These are phyloP conservation scores for Vinca minor DNA, from an alignment of 257 asterid species.

Conservation along the genomic window DNA sequence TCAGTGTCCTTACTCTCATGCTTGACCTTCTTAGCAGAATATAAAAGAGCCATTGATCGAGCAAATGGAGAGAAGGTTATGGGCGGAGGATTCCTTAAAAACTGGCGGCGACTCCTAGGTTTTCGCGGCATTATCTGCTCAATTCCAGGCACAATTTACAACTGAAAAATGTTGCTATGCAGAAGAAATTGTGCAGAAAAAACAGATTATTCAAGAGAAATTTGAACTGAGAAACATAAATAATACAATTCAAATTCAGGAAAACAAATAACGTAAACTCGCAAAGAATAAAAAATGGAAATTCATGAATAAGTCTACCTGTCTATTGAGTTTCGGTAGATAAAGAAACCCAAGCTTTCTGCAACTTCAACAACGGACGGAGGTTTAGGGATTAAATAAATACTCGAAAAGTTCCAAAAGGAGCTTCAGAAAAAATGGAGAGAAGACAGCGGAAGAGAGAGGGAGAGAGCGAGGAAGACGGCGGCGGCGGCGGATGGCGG, in stretches of 20 bases:
- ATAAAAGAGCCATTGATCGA: slow-evolving; percentile 45
- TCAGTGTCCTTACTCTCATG: slow-evolving; percentile 20
- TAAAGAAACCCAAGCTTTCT: neutral
- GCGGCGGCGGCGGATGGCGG: neutral
- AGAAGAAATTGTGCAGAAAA: neutral
- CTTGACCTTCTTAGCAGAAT: slow-evolving; percentile 30
- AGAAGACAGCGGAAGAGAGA: neutral
- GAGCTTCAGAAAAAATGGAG: neutral
- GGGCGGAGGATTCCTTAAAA: slow-evolving; percentile 26
- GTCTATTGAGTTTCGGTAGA: neutral
- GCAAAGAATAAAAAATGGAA: too few species aligned
- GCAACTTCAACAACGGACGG: neutral
- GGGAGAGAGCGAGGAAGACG: neutral
- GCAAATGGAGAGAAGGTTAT: slow-evolving; percentile 64
- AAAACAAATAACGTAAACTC: neutral
- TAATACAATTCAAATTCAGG: neutral
- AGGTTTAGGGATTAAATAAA: neutral
- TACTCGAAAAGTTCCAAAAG: neutral
- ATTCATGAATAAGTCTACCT: neutral
- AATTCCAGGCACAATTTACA: neutral
- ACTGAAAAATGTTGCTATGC: neutral
- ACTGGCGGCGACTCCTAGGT: slow-evolving; percentile 23
- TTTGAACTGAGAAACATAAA: neutral
- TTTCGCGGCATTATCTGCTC: slow-evolving; percentile 48
- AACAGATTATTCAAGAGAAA: neutral